Conservation (phyloP, 2,329 filamentous ascomycete genomes). For the Dendrostoma leiphaemia region DNA sequence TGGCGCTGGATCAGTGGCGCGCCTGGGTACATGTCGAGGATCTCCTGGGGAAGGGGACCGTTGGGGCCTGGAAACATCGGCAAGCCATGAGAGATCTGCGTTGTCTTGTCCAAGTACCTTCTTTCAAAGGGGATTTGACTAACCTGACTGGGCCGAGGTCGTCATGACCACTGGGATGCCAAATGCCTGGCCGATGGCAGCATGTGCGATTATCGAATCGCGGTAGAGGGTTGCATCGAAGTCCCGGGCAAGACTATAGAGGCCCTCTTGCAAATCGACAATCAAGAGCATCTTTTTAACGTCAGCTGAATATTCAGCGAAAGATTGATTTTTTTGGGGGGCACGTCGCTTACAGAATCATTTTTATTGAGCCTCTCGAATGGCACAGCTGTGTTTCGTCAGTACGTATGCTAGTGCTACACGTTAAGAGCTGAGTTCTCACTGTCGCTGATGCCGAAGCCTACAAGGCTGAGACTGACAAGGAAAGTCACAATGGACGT, state of each 20-base stretch:
- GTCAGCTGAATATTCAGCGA: too few relatives aligned
- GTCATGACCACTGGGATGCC: constrained; percentile 68
- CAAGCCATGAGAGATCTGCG: too few relatives aligned
- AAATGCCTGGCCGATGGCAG: constrained; percentile 64
- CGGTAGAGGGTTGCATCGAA: constrained; percentile 64
- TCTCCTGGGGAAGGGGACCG: constrained; percentile 67
- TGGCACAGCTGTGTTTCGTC: constrained; percentile 14
- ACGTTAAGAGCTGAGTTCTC: too few relatives aligned
- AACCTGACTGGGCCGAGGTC: constrained; percentile 61
- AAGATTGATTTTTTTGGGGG: too few relatives aligned
- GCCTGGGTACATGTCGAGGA: constrained; percentile 64
- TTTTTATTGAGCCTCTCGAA: constrained; percentile 30
- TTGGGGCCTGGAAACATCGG: constrained; percentile 70
- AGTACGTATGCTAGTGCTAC: not conserved
- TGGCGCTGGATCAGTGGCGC: constrained; percentile 65
- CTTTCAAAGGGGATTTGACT: not conserved
- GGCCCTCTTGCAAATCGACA: constrained; percentile 59
- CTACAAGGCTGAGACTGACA: not conserved
- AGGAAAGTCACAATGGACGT: too few relatives aligned
- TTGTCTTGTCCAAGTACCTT: too few relatives aligned
- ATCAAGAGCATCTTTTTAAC: constrained; percentile 58
- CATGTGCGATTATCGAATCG: constrained; percentile 66
- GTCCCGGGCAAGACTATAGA: constrained; percentile 62
- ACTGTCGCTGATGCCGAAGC: constrained; percentile 11
- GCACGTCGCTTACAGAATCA: constrained; percentile 24